These are phyloP conservation scores for Ceratocystis eucalypticola DNA, from an alignment of 2,329 filamentous ascomycete genomes.

Conservation along the genomic window DNA sequence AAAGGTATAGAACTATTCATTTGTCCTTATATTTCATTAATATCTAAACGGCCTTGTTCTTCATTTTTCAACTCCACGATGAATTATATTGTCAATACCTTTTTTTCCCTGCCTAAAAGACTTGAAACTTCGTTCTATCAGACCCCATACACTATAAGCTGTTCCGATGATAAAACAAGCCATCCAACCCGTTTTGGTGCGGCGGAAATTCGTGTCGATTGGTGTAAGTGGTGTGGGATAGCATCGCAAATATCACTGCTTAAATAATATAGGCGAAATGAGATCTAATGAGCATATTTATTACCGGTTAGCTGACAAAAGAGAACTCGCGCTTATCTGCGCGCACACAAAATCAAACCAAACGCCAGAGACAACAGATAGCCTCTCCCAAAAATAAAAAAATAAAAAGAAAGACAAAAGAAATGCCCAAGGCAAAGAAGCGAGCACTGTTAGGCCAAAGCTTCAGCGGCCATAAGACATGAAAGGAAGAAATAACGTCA, in stretches of 20 bases:
- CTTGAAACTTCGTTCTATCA: too few relatives aligned
- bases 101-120: too few relatives aligned
- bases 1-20: neutral
- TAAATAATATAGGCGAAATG: neutral
- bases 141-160: too few relatives aligned
- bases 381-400: neutral
- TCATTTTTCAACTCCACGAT: too few relatives aligned
- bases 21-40: too few relatives aligned
- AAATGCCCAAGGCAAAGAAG: too few relatives aligned
- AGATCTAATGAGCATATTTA: neutral
- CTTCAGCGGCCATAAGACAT: neutral
- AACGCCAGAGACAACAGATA: constrained; percentile 4
- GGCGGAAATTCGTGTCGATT: neutral
- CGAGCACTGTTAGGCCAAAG: neutral
- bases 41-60: too few relatives aligned
- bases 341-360: neutral
- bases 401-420: neutral
- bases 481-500: neutral
- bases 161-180: too few relatives aligned
- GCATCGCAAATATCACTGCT: neutral
- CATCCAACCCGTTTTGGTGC: too few relatives aligned
- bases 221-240: neutral
- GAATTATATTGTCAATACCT: too few relatives aligned
- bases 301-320: neutral
- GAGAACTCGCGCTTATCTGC: neutral